Conservation (phyloP, 2,329 filamentous ascomycete genomes). For the Aschersonia sp. region DNA sequence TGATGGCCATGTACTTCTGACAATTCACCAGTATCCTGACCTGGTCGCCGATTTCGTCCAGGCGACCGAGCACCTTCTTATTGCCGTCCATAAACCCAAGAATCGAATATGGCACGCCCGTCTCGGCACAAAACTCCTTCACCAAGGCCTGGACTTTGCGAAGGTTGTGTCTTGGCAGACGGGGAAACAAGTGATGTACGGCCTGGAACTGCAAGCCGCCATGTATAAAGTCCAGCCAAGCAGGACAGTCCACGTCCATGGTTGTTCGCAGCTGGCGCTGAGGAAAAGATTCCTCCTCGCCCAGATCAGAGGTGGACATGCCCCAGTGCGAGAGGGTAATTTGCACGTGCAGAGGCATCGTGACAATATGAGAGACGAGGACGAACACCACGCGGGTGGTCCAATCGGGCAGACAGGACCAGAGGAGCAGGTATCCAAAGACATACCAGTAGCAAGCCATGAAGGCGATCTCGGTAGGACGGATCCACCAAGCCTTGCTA, state of each 20-base stretch:
- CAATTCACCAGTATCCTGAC: constrained; percentile 45
- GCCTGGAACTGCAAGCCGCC: constrained; percentile 61
- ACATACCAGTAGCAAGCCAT: constrained; percentile 53
- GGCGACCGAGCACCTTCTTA: constrained; percentile 28
- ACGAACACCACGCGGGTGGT: constrained; percentile 45
- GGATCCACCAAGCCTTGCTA: constrained; percentile 50
- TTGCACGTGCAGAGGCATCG: constrained; percentile 55
- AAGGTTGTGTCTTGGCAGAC: constrained; percentile 54
- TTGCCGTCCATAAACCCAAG: constrained; percentile 50
- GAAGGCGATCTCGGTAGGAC: constrained; percentile 48
- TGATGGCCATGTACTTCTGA: constrained; percentile 33
- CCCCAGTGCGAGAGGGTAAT: constrained; percentile 61
- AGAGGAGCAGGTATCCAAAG: constrained; percentile 52
- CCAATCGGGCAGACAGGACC: constrained; percentile 42
- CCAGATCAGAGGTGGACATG: constrained; percentile 53
- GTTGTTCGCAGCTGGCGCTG: constrained; percentile 58
- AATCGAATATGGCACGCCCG: constrained; percentile 46
- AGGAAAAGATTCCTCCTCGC: constrained; percentile 50
- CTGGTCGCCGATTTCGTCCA: constrained; percentile 47
- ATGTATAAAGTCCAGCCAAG: constrained; percentile 59
- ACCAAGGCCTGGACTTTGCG: constrained; percentile 44
- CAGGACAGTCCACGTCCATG: constrained; percentile 60
- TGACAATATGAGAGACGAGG: constrained; percentile 48
- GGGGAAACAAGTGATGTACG: constrained; percentile 55
- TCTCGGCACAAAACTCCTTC: constrained; percentile 49